Evolutionary conservation across 805 yeast species (phyloP).

Genomic region (Pichia californica): DNA sequence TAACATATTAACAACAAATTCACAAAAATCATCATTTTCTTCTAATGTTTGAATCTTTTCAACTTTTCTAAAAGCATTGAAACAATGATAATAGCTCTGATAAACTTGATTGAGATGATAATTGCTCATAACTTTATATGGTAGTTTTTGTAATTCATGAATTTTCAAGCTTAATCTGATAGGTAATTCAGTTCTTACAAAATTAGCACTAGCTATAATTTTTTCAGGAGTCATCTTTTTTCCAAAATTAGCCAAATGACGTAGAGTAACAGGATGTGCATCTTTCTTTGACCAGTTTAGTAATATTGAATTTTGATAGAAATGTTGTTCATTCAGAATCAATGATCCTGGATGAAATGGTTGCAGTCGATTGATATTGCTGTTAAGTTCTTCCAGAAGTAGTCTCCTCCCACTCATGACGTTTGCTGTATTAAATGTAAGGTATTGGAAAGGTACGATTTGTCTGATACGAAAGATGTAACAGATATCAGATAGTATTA

Average conservation of each 20-base stretch:
- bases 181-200: constrained; percentile 80
- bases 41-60: constrained; percentile 61
- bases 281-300: constrained; percentile 51
- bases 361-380: neutral
- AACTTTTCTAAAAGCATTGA: constrained; percentile 74
- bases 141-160: constrained; percentile 68
- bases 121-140: constrained; percentile 79
- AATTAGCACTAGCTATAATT: constrained; percentile 76
- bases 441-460: too few species aligned
- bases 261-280: constrained; percentile 88
- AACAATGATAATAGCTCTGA: constrained; percentile 78
- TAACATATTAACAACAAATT: constrained; percentile 53
- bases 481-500: too few species aligned
- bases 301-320: constrained; percentile 73
- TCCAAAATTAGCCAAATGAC: constrained; percentile 88
- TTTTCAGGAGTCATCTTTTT: constrained; percentile 69
- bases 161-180: constrained; percentile 77
- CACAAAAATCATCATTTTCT: constrained; percentile 72
- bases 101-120: constrained; percentile 83
- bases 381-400: neutral
- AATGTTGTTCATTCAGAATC: constrained; percentile 53
- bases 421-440: too few species aligned
- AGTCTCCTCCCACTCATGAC: neutral
- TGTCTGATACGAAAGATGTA: too few species aligned
- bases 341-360: constrained; percentile 13